Conservation (phyloP, 345 rosid genomes). For the Dipteronia sinensis region DNA sequence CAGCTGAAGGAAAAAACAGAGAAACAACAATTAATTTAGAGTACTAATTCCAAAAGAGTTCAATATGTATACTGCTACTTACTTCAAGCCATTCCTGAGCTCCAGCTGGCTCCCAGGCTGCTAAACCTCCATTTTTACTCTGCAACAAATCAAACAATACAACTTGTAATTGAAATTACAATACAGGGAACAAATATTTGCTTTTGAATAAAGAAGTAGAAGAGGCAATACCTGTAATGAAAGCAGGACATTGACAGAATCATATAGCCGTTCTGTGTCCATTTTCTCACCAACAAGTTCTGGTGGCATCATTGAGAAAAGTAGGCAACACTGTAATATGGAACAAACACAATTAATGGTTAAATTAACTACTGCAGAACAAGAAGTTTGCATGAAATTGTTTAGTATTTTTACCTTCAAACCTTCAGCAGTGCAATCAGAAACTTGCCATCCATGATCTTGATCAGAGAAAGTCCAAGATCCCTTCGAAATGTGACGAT, state of each 20-base stretch:
- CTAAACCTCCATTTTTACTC: constrained; percentile 65
- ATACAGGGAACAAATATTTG: too few species aligned
- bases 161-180: too few species aligned
- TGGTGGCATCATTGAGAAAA: constrained; percentile 49
- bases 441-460: constrained; percentile 64
- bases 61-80: neutral
- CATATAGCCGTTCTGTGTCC: constrained; percentile 37
- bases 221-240: constrained; percentile 37
- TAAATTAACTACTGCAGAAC: too few species aligned
- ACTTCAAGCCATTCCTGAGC: constrained; percentile 59
- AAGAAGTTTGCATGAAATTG: neutral
- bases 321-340: constrained; percentile 39
- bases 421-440: constrained; percentile 61
- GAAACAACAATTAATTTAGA: neutral
- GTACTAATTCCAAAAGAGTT: too few species aligned
- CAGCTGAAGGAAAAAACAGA: constrained; percentile 21
- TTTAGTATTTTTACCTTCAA: constrained; percentile 27
- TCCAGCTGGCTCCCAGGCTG: constrained; percentile 68
- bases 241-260: constrained; percentile 44
- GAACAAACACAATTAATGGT: neutral
- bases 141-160: constrained; percentile 32
- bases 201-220: too few species aligned
- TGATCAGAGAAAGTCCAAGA: constrained; percentile 58
- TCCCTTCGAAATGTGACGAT: constrained; percentile 54
- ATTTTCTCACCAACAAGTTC: constrained; percentile 47